Evolutionary conservation across 2,329 filamentous ascomycete genomes (phyloP).

Genomic region (Alternaria gansuensis): DNA sequence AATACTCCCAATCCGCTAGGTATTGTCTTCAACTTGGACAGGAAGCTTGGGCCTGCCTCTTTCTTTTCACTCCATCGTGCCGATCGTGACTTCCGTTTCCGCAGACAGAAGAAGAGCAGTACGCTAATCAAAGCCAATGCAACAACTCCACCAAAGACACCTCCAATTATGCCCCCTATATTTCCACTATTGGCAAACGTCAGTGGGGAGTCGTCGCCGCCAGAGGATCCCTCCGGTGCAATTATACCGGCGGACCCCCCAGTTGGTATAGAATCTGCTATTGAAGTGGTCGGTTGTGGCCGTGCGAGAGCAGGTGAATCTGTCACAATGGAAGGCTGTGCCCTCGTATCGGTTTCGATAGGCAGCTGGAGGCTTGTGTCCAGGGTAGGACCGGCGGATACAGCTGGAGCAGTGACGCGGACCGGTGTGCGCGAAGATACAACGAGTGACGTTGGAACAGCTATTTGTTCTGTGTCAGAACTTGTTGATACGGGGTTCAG

Average conservation of each 20-base stretch:
- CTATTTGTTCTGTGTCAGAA: constrained; percentile 45
- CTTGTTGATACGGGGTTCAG: constrained; percentile 35
- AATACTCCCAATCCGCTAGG: constrained; percentile 35
- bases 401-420: constrained; percentile 21
- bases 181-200: constrained; percentile 38
- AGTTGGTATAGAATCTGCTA: constrained; percentile 27
- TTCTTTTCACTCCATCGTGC: constrained; percentile 32
- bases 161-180: constrained; percentile 47
- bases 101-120: constrained; percentile 47
- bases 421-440: constrained; percentile 16
- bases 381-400: constrained; percentile 27
- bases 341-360: constrained; percentile 19
- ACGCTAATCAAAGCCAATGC: constrained; percentile 44
- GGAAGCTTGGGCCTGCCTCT: constrained; percentile 19
- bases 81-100: constrained; percentile 42
- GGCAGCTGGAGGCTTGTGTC: constrained; percentile 26
- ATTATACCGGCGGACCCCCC: constrained; percentile 44
- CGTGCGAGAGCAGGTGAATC: constrained; percentile 24
- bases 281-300: constrained; percentile 30
- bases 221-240: constrained; percentile 31
- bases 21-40: constrained; percentile 35
- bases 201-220: constrained; percentile 22
- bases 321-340: constrained; percentile 20
- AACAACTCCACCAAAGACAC: constrained; percentile 48
- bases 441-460: constrained; percentile 31